Conservation (phyloP, 495 filamentous ascomycete species). For the Neurospora pannonica region DNA sequence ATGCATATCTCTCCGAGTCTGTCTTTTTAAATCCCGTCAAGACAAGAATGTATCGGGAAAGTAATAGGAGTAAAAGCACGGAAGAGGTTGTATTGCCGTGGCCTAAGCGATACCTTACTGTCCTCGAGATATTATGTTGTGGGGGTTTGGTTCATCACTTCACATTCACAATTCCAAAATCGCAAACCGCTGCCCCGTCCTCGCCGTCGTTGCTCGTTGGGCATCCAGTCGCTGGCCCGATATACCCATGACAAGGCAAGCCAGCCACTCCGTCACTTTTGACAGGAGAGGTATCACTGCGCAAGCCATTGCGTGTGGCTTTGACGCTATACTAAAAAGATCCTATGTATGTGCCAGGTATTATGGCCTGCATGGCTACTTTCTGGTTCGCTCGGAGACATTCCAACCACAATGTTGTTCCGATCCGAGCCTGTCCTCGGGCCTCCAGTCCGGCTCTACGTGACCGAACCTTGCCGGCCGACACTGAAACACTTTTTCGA, state of each 20-base stretch:
- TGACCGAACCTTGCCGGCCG: not conserved
- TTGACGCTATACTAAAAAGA: not conserved
- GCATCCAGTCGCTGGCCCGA: not conserved
- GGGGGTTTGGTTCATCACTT: not conserved
- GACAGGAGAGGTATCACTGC: not conserved
- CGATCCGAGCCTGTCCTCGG: not conserved
- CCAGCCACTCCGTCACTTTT: not conserved
- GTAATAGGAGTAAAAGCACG: not conserved
- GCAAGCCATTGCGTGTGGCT: not conserved
- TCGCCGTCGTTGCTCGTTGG: too few relatives aligned
- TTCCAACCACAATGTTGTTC: not conserved
- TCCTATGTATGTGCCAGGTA: not conserved
- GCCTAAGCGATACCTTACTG: too few relatives aligned
- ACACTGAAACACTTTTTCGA: not conserved
- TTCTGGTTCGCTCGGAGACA: not conserved
- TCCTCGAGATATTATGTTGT: not conserved
- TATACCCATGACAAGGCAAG: not conserved
- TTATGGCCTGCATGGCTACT: not conserved
- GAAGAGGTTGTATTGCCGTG: not conserved
- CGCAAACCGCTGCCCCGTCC: not conserved
- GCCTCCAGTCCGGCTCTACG: not conserved
- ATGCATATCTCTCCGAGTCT: not conserved
- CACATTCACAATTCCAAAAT: not conserved
- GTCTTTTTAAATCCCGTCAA: not conserved
- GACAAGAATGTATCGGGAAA: not conserved